These are phyloP conservation scores for Fusarium albosuccineum DNA, from an alignment of 2,329 filamentous ascomycete genomes.

Conservation along the genomic window DNA sequence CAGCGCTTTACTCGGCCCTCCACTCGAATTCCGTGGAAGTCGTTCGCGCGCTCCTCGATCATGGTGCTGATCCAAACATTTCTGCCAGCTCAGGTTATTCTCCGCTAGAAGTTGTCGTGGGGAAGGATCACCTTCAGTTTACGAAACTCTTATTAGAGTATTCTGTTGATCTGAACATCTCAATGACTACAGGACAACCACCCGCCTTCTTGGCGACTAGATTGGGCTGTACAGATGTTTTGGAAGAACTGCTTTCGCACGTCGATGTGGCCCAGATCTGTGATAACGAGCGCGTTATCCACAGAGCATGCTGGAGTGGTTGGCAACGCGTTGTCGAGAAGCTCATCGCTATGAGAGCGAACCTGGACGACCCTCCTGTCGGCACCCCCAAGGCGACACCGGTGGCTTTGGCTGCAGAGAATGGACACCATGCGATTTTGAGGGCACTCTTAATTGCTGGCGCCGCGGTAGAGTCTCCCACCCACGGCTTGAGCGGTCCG, in stretches of 20 bases:
- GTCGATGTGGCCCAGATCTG: slow-evolving; percentile 29
- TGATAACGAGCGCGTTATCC: slow-evolving; percentile 27
- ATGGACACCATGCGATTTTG: slow-evolving; percentile 19
- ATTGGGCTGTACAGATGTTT: slow-evolving; percentile 16
- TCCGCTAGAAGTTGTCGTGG: slow-evolving; percentile 23
- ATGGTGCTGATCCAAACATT: slow-evolving; percentile 32
- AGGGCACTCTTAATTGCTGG: slow-evolving; percentile 28
- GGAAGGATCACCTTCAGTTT: slow-evolving; percentile 26
- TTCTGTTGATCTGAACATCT: slow-evolving; percentile 17
- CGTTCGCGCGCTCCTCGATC: slow-evolving; percentile 25
- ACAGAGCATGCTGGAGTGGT: slow-evolving; percentile 30
- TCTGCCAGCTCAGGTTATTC: slow-evolving; percentile 21
- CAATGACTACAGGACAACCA: slow-evolving; percentile 22
- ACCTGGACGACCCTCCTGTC: slow-evolving; percentile 26
- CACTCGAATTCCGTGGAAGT: slow-evolving; percentile 22
- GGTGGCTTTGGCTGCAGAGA: slow-evolving; percentile 27
- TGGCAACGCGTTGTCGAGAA: slow-evolving; percentile 28
- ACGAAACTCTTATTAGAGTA: slow-evolving; percentile 29
- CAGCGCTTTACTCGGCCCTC: slow-evolving; percentile 32
- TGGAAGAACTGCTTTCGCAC: slow-evolving; percentile 29
- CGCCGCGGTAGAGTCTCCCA: slow-evolving; percentile 23
- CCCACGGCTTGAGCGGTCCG: slow-evolving; percentile 11
- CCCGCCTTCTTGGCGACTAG: slow-evolving; percentile 27
- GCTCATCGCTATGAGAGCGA: slow-evolving; percentile 27
- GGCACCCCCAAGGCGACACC: slow-evolving; percentile 31